Base-by-base conservation (phyloP, 306 rosid genomes). In the Lablab purpureus region DNA sequence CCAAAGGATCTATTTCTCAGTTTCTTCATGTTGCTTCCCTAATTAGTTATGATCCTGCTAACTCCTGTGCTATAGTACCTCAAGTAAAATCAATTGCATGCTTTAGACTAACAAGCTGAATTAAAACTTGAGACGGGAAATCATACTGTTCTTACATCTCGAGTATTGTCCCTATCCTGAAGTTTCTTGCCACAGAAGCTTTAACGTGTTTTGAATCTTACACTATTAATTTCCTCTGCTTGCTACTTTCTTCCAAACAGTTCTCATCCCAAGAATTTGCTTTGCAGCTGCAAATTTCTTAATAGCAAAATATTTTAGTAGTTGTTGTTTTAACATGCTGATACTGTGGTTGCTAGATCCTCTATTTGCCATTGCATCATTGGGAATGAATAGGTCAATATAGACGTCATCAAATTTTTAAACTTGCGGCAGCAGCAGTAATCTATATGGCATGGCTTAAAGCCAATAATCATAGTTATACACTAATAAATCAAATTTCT, bases 401-500 rank as follows among this genome's bases (percentile, higher is more conserved):
- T 52, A 23, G 19, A 55, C 36, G 23, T 50, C 4, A 10, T 15
- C 27, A 60, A 25, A 51, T 50, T 34, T 34, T 65, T 66, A 34
- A 66, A 17, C 52, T 8, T 52, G 46, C 10, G 25, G 52, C 23
- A 59, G 71, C 71, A 37, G 51, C 46, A 22, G 12, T 21, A n/a
- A 12, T 77, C 22, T 27, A 10, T 25, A 25, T 77, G 32, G 55
- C 45, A 41, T 40, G 47, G 23, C 45, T 30, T 37, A 23, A 45
- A n/a, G 4, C 55, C 2, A 69, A 69, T 46, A 23, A 47, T 23
- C 51, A 17, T 50, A 21, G 50, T 40, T 51, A 6, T 5, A 9
- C 23, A 34, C 66, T 37, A 49, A 80, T 62, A 36, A 34, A 73
- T 72, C 11, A 34, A 60, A 71, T 59, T 60, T 71, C 66, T 60